Percentiles rank a stretch among this genome's conserved stretches.
Conservation (phyloP, 805 yeast species). For the Wickerhamomyces rabaulensis region DNA sequence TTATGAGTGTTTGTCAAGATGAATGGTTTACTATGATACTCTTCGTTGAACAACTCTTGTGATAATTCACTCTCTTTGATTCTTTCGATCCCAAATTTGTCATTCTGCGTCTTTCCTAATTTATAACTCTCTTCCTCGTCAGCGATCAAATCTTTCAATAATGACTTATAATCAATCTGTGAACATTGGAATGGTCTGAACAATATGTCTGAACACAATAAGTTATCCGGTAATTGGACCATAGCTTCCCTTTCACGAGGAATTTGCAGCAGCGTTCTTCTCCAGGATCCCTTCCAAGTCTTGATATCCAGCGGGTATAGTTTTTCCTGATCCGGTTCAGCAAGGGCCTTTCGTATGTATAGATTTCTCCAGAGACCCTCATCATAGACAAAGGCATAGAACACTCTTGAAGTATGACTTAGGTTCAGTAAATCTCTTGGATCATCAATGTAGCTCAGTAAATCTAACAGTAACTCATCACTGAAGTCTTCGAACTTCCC, state of each 20-base stretch:
- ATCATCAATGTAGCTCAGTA: conserved; percentile 44
- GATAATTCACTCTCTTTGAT: conserved; percentile 40
- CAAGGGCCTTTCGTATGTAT: conserved; percentile 31
- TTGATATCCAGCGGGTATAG: conserved; percentile 25
- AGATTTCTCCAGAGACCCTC: conserved; percentile 80
- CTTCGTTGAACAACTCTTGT: conserved; percentile 38
- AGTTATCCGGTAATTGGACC: conserved; percentile 40
- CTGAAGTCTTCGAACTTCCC: conserved; percentile 50
- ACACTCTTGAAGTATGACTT: conserved; percentile 55
- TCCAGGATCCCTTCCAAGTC: conserved; percentile 80
- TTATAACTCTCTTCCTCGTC: conserved; percentile 35
- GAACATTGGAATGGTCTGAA: conserved; percentile 83
- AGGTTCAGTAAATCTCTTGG: conserved; percentile 44
- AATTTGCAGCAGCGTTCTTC: conserved; percentile 48
- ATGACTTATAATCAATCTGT: conserved; percentile 51
- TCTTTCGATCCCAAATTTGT: conserved; percentile 42
- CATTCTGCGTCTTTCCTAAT: conserved; percentile 15
- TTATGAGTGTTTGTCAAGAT: conserved; percentile 35
- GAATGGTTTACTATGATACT: conserved; percentile 58
- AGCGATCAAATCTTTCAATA: conserved; percentile 43
- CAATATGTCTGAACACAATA: conserved; percentile 69
- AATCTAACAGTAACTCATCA: conserved; percentile 58
- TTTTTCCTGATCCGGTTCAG: conserved; percentile 12
- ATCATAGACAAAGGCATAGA: conserved; percentile 67
- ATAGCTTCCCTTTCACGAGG: conserved; percentile 35